Evolutionary conservation across 148 eudicot genomes (phyloP).

Genomic region (Dianthus caryophyllus): DNA sequence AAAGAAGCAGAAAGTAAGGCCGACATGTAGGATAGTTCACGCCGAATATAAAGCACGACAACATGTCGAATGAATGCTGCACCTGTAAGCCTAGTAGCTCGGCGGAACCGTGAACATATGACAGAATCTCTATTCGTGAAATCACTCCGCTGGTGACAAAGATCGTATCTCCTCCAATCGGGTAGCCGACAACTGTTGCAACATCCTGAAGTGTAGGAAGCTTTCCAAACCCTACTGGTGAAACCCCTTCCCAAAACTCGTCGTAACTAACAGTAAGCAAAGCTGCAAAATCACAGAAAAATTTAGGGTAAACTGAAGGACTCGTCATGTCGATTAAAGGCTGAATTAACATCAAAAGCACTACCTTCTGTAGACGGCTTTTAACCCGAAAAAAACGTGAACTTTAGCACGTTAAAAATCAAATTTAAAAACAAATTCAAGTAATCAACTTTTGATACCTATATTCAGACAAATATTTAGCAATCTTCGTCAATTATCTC

Average conservation of each 20-base stretch:
- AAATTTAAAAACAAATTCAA: too few species aligned
- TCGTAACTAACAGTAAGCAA: conserved; percentile 72
- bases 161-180: conserved; percentile 91
- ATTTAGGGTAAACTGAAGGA: too few species aligned
- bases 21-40: neutral
- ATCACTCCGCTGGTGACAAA: conserved; percentile 92
- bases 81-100: conserved; percentile 90
- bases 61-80: neutral
- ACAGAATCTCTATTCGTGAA: conserved; percentile 80
- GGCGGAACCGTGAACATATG: conserved; percentile 84
- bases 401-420: too few species aligned
- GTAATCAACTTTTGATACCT: too few species aligned
- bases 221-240: conserved; percentile 66
- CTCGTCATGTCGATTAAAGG: too few species aligned
- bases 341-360: too few species aligned
- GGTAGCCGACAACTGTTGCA: conserved; percentile 87
- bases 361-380: too few species aligned
- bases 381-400: too few species aligned
- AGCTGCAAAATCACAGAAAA: conserved; percentile 42
- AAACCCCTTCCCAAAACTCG: conserved; percentile 84
- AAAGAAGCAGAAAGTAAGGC: neutral
- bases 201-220: conserved; percentile 89
- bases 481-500: too few species aligned
- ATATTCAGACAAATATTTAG: too few species aligned
- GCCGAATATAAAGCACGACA: neutral